Base-by-base conservation (phyloP, 306 rosid genomes). In the Pterocarpus santalinus region DNA sequence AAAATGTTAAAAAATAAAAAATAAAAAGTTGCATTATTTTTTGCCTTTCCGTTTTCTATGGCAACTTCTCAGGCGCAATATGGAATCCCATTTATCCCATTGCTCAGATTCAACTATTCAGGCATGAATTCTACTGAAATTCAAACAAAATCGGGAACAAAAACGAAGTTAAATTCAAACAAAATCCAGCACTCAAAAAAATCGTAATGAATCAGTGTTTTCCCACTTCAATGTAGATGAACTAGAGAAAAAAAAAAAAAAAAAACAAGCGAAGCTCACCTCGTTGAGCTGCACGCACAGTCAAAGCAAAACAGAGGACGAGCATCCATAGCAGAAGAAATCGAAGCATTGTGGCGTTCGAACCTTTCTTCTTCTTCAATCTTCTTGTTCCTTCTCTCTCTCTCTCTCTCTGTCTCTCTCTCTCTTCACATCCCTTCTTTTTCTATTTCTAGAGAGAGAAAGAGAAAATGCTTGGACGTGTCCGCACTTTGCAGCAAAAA, bases 251-350 rank as follows among this genome's bases (percentile, higher is more conserved):
- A 46, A 52, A 12, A 41, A 52, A 35, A 51, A 69, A 1, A 8
- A 1, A 22, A 22, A 22, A 22, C 28, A 41, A 43, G 4, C 13
- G 80, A 79, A 75, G 72, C 88, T 91, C 62, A 95, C 99, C 84
- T 46, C 72, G 84, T 66, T 74, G 64, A 66, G 97, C 90, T 60
- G 91, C 75, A 81, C 67, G 83, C 13, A 53, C 63, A 34, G 77
- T 39, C 47, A 81, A 76, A 44, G 74, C 80, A 7, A 69, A 80
- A 85, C 82, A 73, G 85, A 85, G 65, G n/a, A 91, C 32, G 73
- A 89, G 41, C 72, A 86, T 86, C 86, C 91, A 90, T 17, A 63
- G 84, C 12, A 86, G 84, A 78, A 82, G 89, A 72, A 84, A 87
- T 89, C 89, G 82, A 69, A 77, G 76, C 98, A 87, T 87, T 72